These are phyloP conservation scores for Purshia tridentata DNA, from an alignment of 306 rosid species.

Conservation along the genomic window DNA sequence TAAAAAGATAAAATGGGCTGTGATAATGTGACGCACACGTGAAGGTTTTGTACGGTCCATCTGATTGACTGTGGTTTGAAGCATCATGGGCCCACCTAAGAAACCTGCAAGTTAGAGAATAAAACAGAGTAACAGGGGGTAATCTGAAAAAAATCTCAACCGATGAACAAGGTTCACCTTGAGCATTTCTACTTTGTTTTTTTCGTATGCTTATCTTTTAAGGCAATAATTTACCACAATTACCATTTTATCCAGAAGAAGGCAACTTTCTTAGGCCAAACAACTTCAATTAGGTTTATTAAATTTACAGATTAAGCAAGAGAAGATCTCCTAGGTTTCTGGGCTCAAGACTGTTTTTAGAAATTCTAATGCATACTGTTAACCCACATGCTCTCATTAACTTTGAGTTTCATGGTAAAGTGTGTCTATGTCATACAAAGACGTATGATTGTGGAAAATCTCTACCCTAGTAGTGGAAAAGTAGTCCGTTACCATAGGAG, in stretches of 20 bases:
- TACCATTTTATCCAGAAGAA: background rate
- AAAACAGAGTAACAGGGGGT: slow-evolving; percentile 26
- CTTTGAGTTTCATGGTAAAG: too few relatives aligned
- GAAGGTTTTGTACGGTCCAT: slow-evolving; percentile 33
- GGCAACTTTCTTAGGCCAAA: slow-evolving; percentile 5
- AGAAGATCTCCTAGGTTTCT: slow-evolving; percentile 2
- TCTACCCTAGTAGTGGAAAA: too few relatives aligned
- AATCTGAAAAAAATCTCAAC: slow-evolving; percentile 19
- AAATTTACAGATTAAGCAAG: slow-evolving; percentile 8
- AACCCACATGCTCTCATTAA: too few relatives aligned
- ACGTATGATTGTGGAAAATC: too few relatives aligned
- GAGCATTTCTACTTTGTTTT: slow-evolving; percentile 13
- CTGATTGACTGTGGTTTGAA: slow-evolving; percentile 42
- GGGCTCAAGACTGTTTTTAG: background rate
- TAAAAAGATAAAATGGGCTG: slow-evolving; percentile 21
- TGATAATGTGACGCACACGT: slow-evolving; percentile 38
- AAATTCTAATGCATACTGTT: background rate
- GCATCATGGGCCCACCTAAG: slow-evolving; percentile 38
- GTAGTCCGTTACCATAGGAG: too few relatives aligned
- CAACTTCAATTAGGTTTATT: background rate
- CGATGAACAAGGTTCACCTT: slow-evolving; percentile 8
- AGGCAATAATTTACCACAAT: slow-evolving; percentile 5
- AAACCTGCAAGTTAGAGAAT: slow-evolving; percentile 27
- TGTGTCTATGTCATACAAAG: too few relatives aligned
- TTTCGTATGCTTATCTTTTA: slow-evolving; percentile 11